Evolutionary conservation across 805 yeast species (phyloP).

Genomic region (Spathaspora hagerdaliae): DNA sequence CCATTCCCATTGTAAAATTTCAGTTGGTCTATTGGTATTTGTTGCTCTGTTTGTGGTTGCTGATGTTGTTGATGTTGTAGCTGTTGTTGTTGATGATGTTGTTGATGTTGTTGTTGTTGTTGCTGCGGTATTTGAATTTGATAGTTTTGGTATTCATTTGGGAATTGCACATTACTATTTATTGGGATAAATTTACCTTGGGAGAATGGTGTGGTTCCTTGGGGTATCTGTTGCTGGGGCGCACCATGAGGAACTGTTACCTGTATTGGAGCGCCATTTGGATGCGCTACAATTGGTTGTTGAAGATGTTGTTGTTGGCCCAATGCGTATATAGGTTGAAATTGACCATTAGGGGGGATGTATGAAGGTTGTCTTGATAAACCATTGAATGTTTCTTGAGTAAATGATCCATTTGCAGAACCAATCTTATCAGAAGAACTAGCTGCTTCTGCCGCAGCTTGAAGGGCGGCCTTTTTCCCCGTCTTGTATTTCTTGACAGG

Average conservation of each 20-base stretch:
- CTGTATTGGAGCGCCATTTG: not conserved
- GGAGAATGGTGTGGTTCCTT: slow-evolving; percentile 2
- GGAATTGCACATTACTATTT: slow-evolving; percentile 4
- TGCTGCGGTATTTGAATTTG: slow-evolving; percentile 11
- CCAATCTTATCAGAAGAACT: not conserved
- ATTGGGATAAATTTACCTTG: slow-evolving; percentile 5
- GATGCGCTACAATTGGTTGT: not conserved
- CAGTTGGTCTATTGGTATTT: slow-evolving; percentile 5
- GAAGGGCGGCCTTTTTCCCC: slow-evolving; percentile 12
- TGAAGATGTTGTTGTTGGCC: slow-evolving; percentile 4
- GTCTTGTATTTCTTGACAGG: slow-evolving; percentile 43
- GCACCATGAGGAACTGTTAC: slow-evolving; percentile 1
- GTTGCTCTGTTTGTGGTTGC: not conserved
- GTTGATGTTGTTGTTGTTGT: slow-evolving; percentile 1
- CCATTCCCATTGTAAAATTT: slow-evolving; percentile 8
- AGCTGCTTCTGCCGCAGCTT: slow-evolving; percentile 5
- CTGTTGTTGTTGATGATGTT: not conserved
- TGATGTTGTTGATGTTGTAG: slow-evolving; percentile 4
- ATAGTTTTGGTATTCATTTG: slow-evolving; percentile 20
- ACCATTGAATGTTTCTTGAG: slow-evolving; percentile 4
- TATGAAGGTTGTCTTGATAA: slow-evolving; percentile 7
- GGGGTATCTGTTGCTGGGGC: slow-evolving; percentile 1
- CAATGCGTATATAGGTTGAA: slow-evolving; percentile 4
- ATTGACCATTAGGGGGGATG: slow-evolving; percentile 6
- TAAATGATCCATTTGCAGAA: not conserved